Percentiles rank a stretch among this genome's conserved stretches.
phyloP scores from a whole-genome alignment of 108 stramenopile species.

The Conticribra guillardii region DNA sequence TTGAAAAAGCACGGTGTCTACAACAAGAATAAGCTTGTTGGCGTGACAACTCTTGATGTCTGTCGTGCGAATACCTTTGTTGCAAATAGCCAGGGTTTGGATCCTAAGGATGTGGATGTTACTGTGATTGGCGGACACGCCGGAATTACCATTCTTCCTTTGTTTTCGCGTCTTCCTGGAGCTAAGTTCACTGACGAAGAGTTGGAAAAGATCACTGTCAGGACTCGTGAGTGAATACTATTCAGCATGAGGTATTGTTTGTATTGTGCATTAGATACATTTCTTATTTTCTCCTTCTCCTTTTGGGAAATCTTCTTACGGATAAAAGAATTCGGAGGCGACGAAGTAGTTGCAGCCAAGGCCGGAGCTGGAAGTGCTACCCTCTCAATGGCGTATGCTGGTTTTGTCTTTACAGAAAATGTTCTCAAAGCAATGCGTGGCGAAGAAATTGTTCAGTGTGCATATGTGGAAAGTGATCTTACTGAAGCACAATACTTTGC shows the following conservation, averaged over 20 bases:
- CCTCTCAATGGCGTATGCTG: slow-evolving; percentile 98
- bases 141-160: slow-evolving; percentile 98
- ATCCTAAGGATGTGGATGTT: slow-evolving; percentile 89
- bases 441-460: slow-evolving; percentile 90
- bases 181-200: slow-evolving; percentile 88
- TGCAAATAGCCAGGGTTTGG: slow-evolving; percentile 84
- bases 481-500: slow-evolving; percentile 98
- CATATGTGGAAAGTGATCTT: slow-evolving; percentile 92
- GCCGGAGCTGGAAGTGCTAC: slow-evolving; percentile 98
- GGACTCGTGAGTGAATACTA: slow-evolving; percentile 70
- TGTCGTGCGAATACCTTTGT: slow-evolving; percentile 99
- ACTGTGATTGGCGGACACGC: slow-evolving; percentile 99
- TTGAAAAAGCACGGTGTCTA: slow-evolving; percentile 95
- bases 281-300: slow-evolving; percentile 1
- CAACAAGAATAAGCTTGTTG: slow-evolving; percentile 93
- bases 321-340: slow-evolving; percentile 94
- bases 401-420: slow-evolving; percentile 91
- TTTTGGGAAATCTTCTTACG: background rate
- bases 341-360: slow-evolving; percentile 99
- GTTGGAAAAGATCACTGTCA: slow-evolving; percentile 91
- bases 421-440: slow-evolving; percentile 94
- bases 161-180: slow-evolving; percentile 93
- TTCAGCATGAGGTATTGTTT: slow-evolving; percentile 6
- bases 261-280: background rate
- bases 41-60: slow-evolving; percentile 99